Evolutionary conservation across 495 filamentous ascomycete genomes (phyloP).

Genomic region (Penicillium macrosclerotiorum): DNA sequence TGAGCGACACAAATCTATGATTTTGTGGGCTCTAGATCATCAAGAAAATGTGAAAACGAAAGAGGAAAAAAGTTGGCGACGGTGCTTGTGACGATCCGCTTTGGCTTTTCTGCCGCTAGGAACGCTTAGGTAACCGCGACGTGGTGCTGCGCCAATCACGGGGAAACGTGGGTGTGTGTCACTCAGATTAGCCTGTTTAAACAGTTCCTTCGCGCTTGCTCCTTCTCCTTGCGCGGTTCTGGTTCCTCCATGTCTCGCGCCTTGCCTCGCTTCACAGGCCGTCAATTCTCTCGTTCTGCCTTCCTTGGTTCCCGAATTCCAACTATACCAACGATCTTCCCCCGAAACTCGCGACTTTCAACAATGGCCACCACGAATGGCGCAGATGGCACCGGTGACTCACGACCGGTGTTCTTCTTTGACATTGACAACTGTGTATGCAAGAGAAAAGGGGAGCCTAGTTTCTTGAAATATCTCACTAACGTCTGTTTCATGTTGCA

Average conservation of each 20-base stretch:
- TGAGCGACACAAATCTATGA: not conserved
- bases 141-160: constrained; percentile 11
- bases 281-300: constrained; percentile 8
- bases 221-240: not conserved
- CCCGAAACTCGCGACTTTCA: not conserved
- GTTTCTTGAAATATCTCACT: constrained; percentile 15
- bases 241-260: constrained; percentile 16
- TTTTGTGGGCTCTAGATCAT: not conserved
- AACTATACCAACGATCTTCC: not conserved
- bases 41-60: constrained; percentile 1
- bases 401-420: constrained; percentile 72
- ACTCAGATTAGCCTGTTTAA: not conserved
- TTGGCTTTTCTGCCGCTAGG: constrained; percentile 11
- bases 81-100: not conserved
- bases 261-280: constrained; percentile 7
- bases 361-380: constrained; percentile 26
- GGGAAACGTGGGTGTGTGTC: constrained; percentile 1
- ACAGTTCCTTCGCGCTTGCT: not conserved
- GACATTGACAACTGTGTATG: constrained; percentile 97
- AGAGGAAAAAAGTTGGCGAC: constrained; percentile 13
- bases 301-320: constrained; percentile 1
- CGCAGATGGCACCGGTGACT: constrained; percentile 26
- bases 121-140: constrained; percentile 18
- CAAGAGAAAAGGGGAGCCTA: constrained; percentile 10
- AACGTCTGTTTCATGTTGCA: constrained; percentile 14